phyloP scores from a whole-genome alignment of 1,139 yeast genomes.

The Sugiyamaella castrensis region DNA sequence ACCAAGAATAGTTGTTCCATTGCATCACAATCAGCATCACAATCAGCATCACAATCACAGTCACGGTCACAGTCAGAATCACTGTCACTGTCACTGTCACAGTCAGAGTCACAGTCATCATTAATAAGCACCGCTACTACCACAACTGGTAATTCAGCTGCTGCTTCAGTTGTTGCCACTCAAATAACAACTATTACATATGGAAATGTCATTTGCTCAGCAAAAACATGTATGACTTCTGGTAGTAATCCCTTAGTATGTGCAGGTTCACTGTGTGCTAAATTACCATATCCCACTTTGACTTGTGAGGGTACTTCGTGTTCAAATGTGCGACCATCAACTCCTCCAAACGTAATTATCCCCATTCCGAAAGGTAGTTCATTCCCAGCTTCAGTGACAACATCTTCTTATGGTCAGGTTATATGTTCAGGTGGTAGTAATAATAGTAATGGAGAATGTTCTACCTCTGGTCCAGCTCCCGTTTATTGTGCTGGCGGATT shows the following conservation, averaged over 20 bases:
- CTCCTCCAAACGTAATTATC: conserved; percentile 4
- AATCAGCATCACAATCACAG: too few species aligned
- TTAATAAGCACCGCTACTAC: too few species aligned
- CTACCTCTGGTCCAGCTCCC: conserved; percentile 10
- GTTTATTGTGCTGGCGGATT: conserved; percentile 8
- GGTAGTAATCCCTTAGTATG: conserved; percentile 12
- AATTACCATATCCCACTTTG: conserved; percentile 10
- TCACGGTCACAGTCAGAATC: too few species aligned
- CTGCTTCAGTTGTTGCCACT: not conserved
- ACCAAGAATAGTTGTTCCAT: conserved; percentile 1
- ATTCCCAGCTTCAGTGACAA: conserved; percentile 1
- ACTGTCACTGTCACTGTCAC: not conserved
- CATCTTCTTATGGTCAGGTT: conserved; percentile 3
- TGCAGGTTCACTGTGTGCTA: conserved; percentile 5
- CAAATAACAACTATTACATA: conserved; percentile 3
- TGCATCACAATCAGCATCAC: not conserved
- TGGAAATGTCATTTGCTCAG: conserved; percentile 9
- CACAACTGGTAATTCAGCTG: too few species aligned
- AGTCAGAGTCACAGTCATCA: not conserved
- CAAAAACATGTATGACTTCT: conserved; percentile 1
- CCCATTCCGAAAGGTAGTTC: conserved; percentile 3
- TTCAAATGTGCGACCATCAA: conserved; percentile 2
- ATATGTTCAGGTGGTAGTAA: conserved; percentile 1
- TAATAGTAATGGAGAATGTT: not conserved
- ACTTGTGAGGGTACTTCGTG: conserved; percentile 4